These are phyloP conservation scores for Amphibolis antarctica DNA, from an alignment of 106 monocot species.

Conservation along the genomic window DNA sequence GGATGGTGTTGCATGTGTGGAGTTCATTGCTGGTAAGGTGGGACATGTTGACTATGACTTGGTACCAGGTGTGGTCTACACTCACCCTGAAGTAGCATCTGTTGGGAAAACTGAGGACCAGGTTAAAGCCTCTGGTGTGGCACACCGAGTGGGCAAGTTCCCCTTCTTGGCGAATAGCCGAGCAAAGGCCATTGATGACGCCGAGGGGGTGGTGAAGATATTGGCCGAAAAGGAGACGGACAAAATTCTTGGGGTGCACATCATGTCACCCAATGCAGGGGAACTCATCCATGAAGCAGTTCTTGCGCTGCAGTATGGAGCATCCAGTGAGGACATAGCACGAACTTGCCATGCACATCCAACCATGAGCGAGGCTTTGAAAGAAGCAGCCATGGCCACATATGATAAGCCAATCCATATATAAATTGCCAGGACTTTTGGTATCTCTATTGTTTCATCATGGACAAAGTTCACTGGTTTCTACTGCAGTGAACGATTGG, in stretches of 20 bases:
- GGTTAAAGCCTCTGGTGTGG: conserved; percentile 55
- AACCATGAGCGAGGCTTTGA: conserved; percentile 93
- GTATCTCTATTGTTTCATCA: too few relatives aligned
- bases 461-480: too few relatives aligned
- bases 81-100: conserved; percentile 84
- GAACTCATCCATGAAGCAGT: conserved; percentile 90
- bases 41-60: conserved; percentile 86
- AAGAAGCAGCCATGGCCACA: conserved; percentile 92
- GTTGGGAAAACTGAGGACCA: conserved; percentile 93
- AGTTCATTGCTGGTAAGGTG: conserved; percentile 76
- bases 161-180: conserved; percentile 88
- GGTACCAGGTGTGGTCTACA: conserved; percentile 91
- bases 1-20: conserved; percentile 87
- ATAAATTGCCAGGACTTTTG: conserved; percentile 4
- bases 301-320: conserved; percentile 84
- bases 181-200: conserved; percentile 95
- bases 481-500: too few relatives aligned
- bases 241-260: conserved; percentile 84
- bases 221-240: conserved; percentile 82
- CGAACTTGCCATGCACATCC: conserved; percentile 95
- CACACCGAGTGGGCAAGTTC: conserved; percentile 79
- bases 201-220: conserved; percentile 86
- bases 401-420: conserved; percentile 95
- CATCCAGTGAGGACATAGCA: conserved; percentile 89
- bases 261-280: conserved; percentile 84